Base-by-base conservation (phyloP, 2,329 filamentous ascomycete genomes). In the Sordariomycetes sp. region DNA sequence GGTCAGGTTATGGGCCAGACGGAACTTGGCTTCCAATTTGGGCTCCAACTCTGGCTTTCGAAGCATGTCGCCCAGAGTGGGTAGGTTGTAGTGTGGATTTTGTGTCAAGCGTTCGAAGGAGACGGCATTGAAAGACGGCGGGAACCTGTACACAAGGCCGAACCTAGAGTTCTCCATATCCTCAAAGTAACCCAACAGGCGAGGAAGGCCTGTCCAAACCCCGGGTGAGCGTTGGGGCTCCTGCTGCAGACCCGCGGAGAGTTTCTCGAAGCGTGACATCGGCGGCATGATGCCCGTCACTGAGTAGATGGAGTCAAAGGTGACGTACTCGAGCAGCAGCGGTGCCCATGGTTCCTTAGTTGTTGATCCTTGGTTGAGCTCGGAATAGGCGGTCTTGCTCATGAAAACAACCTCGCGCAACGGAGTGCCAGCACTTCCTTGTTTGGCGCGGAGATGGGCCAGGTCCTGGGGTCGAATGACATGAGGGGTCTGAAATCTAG, bases 121-220 rank as follows among this genome's bases (percentile, higher is more conserved):
- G 8, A 76, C 64, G 8, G 75, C 63, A 41, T 73, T 70, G 55
- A 84, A 81, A 8, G 70, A 64, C 2, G 72, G 66, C 2, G 83
- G 83, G 20, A 88, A 73, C 32, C 82, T 78, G 46, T 86, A 90
- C 9, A 90, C 70, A 9, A 90, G 64, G 5, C 83, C 84, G 35
- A 86, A 73, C 8, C 84, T 70, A 1, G 83, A 78, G 34, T 74
- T 65, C 14, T 75, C 70, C 34, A 81, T 67, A 46, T 88, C 83
- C 50, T 88, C 82, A 46, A 86, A 86, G 48, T 86, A 88, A 3
- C 74, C 77, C 10, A 81, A 56, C 29, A 82, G 59, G 16, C 70
- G 66, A 12, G 77, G 72, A 8, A 79, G 47, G 42, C 83, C 66
- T 50, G 70, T 78, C 65, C 70, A 82, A 3, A 78, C 68, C 17